Evolutionary conservation across 169 alveolate species (phyloP), one percentile per base, ranked within the genome.

Genomic region (Cystoisospora suis): DNA sequence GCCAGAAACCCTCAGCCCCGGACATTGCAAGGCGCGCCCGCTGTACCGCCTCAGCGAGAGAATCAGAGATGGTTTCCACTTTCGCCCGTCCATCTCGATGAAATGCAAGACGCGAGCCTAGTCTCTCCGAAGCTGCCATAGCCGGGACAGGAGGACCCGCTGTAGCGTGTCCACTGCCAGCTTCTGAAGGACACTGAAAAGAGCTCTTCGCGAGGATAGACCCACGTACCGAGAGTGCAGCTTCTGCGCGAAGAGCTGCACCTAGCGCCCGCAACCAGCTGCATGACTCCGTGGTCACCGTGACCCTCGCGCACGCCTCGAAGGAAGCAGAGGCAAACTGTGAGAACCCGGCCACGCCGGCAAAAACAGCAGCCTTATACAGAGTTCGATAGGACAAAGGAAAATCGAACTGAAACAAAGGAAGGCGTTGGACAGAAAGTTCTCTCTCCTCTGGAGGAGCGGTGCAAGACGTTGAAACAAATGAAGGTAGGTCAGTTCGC

Each of bases 291-390:
- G 77, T 36, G 5, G 77, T 65, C 77, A 65, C 15, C 45, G 77
- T 44, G 34, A 17, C 77, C 2, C 45, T 44, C n/a, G 77, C 77
- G 77, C 77, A 65, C 34, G 77, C 77, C 5, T 44, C 12, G 44
- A 65, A n/a, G 15, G 45, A 65, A n/a, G 3, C 4, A 2, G 77
- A 15, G 42, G 77, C 36, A 20, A n/a, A 36, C 9, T 36, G 45
- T 12, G 77, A 44, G 12, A 65, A 65, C 1, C 77, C 77, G 77
- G 77, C 40, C n/a, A 65, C 77, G 77, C 77, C 77, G 23, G 77
- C 77, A n/a, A 7, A 65, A 15, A 65, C 77, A 1, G 77, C 77
- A 9, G 77, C 34, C 44, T 65, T 65, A 20, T 65, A 65, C 45
- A 65, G 77, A n/a, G 44, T 1, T 12, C 44, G 9, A 1, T 44